Evolutionary conservation across 192 early-diverging fungal genomes (phyloP).

Genomic region (Glomus cerebriforme): DNA sequence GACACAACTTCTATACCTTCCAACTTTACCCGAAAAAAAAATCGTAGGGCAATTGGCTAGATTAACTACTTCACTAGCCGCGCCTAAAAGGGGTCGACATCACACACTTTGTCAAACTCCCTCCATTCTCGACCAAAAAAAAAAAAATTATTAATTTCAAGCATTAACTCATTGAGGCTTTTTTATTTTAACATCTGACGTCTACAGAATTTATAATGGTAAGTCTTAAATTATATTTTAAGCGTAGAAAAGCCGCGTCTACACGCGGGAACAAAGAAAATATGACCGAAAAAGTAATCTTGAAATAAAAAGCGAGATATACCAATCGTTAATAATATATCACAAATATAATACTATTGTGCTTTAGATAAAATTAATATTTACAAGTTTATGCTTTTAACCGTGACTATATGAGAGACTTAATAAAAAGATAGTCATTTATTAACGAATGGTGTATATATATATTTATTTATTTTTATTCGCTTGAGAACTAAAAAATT

Average conservation of each 20-base stretch:
- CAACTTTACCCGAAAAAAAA: no score
- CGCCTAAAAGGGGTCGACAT: not conserved
- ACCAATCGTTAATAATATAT: no score
- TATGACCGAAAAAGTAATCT: not conserved
- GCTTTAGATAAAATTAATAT: no score
- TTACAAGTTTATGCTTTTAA: no score
- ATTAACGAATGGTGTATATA: no score
- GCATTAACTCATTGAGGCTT: not conserved
- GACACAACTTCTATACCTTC: no score
- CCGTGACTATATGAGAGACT: no score
- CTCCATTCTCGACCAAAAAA: not conserved
- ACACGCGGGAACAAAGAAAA: not conserved
- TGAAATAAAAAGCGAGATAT: not conserved
- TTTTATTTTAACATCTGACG: not conserved
- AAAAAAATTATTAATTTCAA: not conserved
- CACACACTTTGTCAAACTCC: not conserved
- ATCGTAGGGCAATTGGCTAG: not conserved
- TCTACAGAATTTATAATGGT: not conserved
- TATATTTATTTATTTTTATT: no score
- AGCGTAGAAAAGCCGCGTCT: not conserved
- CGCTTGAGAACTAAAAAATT: not conserved
- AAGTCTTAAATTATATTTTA: not conserved
- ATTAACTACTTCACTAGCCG: not conserved
- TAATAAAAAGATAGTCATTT: no score
- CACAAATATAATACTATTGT: no score